Conservation (phyloP, 257 asterid genomes). For the Leptodermis oblonga region DNA sequence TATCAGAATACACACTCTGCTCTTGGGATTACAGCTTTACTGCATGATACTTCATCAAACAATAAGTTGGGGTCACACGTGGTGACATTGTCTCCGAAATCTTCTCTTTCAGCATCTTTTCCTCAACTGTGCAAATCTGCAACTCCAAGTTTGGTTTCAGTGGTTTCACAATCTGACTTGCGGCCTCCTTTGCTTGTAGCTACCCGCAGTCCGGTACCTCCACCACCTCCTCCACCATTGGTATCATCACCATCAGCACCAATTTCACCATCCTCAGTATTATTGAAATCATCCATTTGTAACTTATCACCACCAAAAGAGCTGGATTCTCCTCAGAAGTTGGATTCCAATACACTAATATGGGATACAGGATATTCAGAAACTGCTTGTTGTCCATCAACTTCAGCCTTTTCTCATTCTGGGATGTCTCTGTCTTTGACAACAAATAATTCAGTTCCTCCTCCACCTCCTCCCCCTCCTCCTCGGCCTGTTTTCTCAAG, state of each 20-base stretch:
- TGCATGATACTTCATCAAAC: slow-evolving; percentile 41
- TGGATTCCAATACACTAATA: background rate
- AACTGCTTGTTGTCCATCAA: slow-evolving; percentile 9
- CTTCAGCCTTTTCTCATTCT: background rate
- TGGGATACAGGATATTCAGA: background rate
- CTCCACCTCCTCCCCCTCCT: too few relatives aligned
- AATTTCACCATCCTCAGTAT: background rate
- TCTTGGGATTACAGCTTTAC: slow-evolving; percentile 66
- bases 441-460: background rate
- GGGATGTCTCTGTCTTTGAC: background rate
- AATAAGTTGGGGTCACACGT: slow-evolving; percentile 20
- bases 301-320: background rate
- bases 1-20: slow-evolving; percentile 43
- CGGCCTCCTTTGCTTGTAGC: slow-evolving; percentile 16
- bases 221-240: slow-evolving; percentile 24
- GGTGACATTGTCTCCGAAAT: slow-evolving; percentile 21
- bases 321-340: slow-evolving; percentile 9
- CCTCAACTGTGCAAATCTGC: slow-evolving; percentile 19
- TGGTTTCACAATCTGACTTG: slow-evolving; percentile 15
- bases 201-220: slow-evolving; percentile 17
- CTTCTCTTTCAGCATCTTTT: slow-evolving; percentile 32
- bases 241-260: slow-evolving; percentile 16
- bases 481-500: slow-evolving; percentile 10
- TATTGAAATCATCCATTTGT: slow-evolving; percentile 6
- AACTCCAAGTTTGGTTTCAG: slow-evolving; percentile 14